Base-by-base conservation (phyloP, 768 basidiomycete genomes). In the Lyophyllum semitale region DNA sequence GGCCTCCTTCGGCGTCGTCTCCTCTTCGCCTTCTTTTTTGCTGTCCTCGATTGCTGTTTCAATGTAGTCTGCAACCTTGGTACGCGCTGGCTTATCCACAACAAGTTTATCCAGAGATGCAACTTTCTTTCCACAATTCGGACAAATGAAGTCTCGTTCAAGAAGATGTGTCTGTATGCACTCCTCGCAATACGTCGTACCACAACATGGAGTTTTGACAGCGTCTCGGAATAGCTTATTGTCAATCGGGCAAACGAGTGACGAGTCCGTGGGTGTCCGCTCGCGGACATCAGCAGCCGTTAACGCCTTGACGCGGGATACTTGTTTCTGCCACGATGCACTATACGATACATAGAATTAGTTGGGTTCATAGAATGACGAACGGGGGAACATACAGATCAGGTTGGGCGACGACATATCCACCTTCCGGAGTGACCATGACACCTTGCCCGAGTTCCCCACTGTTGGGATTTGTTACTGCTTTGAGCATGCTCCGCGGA, bases 381-480 rank as follows among this genome's bases (percentile, higher is more conserved):
- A 47, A 22, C n/a, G 33, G 17, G 42, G 52, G 22, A 41, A 83
- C 94, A 66, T 73, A 98, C 96, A 85, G 83, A 73, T 99, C 97
- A 0, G 97, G 95, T 66, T 98, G 90, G 1, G 96, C 96, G 37
- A 96, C 90, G 18, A 99, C 97, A 72, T 96, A 98, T 33, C 94
- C 93, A 57, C 97, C 97, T 68, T 99, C 97, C 0, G 96, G 95
- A 2, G 96, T 98, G 56, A 99, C 90, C 97, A 99, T 99, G 46
- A 98, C 87, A 18, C 96, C 95, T 63, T 89, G 88, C 6, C 85
- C 83, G 25, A 89, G 73, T 54, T 86, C 85, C 20, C 82, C 87
- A 53, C 70, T 73, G 49, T 81, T 83, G 11, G 93, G 94, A 56
- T 91, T 91, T 53, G 97, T 95, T 25, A 98, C 95, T 0, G 94